Conservation (phyloP, 306 rosid species). For the Cicer pinnatifidum region DNA sequence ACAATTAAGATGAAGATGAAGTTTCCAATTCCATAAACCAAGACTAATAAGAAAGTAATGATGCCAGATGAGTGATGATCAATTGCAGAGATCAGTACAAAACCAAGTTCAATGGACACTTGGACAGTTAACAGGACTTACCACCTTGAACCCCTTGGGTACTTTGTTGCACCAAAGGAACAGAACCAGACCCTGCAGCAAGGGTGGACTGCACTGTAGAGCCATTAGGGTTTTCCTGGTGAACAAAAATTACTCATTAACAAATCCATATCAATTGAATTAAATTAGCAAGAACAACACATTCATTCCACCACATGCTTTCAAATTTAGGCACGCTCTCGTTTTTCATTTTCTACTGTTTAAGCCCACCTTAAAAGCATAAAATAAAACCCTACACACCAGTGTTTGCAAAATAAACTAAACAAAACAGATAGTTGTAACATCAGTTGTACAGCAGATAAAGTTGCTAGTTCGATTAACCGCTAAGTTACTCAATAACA, state of each 20-base stretch:
- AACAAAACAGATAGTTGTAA: neutral
- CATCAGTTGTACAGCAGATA: slow-evolving; percentile 8
- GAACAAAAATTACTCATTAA: slow-evolving; percentile 30
- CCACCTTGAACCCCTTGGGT: slow-evolving; percentile 57
- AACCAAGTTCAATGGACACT: slow-evolving; percentile 10
- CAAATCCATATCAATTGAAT: slow-evolving; percentile 23
- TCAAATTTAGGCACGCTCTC: neutral
- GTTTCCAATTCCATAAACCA: slow-evolving; percentile 24
- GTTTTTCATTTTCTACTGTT: slow-evolving; percentile 3
- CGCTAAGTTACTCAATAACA: neutral
- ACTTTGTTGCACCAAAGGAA: slow-evolving; percentile 47
- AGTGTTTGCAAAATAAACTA: neutral
- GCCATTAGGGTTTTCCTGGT: slow-evolving; percentile 55
- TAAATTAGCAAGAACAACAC: slow-evolving; percentile 3
- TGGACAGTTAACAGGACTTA: slow-evolving; percentile 53
- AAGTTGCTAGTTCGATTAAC: slow-evolving; percentile 4
- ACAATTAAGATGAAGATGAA: slow-evolving; percentile 5
- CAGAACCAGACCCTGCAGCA: slow-evolving; percentile 45
- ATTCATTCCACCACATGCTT: slow-evolving; percentile 14
- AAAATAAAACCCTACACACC: slow-evolving; percentile 13
- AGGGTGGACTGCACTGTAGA: slow-evolving; percentile 46
- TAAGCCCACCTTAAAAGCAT: slow-evolving; percentile 14
- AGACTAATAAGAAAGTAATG: neutral
- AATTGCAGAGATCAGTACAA: neutral
- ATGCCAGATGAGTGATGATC: slow-evolving; percentile 6